phyloP scores from a whole-genome alignment of 345 rosid species.

The Brassica carinata region DNA sequence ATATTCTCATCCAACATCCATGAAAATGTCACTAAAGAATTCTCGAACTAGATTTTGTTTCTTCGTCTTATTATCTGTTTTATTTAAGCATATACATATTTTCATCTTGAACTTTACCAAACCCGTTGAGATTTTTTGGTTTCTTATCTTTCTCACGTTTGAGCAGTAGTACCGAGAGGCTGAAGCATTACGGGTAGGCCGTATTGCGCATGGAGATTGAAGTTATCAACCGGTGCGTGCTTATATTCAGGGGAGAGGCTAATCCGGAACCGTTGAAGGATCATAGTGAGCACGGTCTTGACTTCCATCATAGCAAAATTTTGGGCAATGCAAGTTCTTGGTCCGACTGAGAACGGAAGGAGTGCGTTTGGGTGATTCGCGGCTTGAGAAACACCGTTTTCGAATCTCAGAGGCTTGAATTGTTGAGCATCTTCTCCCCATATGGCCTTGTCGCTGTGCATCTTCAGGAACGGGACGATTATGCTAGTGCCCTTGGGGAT shows the following conservation, averaged over 20 bases:
- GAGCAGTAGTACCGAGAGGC: neutral
- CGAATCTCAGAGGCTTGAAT: slow-evolving; percentile 1
- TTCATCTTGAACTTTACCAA: neutral
- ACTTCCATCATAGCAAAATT: slow-evolving; percentile 4
- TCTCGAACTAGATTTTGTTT: neutral
- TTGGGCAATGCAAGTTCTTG: slow-evolving; percentile 14
- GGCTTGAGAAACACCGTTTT: slow-evolving; percentile 18
- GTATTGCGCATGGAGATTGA: slow-evolving; percentile 8
- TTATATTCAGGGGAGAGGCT: slow-evolving; percentile 15
- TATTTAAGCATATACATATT: neutral
- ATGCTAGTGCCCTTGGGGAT: slow-evolving; percentile 5
- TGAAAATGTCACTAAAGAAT: neutral
- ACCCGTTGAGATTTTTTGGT: neutral
- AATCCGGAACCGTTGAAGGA: slow-evolving; percentile 7
- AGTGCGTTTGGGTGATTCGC: slow-evolving; percentile 8
- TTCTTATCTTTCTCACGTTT: neutral
- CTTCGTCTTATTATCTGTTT: neutral
- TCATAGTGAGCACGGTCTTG: slow-evolving; percentile 14
- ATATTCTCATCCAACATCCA: neutral
- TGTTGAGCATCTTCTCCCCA: slow-evolving; percentile 10
- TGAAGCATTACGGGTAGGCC: slow-evolving; percentile 16
- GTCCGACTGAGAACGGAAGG: slow-evolving; percentile 7
- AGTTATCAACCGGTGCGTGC: slow-evolving; percentile 4
- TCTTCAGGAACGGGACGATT: neutral
- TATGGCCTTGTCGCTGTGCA: slow-evolving; percentile 13